Conservation (phyloP, 768 basidiomycete species). For the Cytidiella melzeri region DNA sequence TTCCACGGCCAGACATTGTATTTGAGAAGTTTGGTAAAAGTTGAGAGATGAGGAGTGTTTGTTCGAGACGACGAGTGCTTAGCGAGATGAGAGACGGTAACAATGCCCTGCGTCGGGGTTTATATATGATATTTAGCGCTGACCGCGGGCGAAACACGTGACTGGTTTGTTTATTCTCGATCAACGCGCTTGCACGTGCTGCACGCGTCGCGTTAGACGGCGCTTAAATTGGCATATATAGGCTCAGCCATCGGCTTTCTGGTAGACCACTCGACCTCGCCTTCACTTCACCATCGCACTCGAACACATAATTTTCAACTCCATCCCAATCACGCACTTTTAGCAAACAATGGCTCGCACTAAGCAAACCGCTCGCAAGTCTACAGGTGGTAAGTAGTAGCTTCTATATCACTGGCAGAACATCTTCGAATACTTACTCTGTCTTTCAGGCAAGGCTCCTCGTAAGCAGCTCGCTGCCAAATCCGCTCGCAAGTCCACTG, state of each 20-base stretch:
- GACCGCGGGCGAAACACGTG: constrained; percentile 12
- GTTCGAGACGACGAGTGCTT: constrained; percentile 11
- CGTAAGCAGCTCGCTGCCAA: constrained; percentile 70
- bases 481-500: constrained; percentile 57
- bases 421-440: neutral
- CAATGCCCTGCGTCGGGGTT: constrained; percentile 1
- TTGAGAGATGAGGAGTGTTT: constrained; percentile 1
- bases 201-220: constrained; percentile 12
- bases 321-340: neutral
- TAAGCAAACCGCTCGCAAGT: constrained; percentile 74
- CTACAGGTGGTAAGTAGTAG: constrained; percentile 53
- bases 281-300: constrained; percentile 3
- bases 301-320: constrained; percentile 1
- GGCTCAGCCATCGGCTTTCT: constrained; percentile 1
- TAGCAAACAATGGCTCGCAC: constrained; percentile 65
- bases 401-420: neutral
- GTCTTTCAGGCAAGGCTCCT: constrained; percentile 45
- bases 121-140: constrained; percentile 23
- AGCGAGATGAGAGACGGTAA: constrained; percentile 2
- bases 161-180: constrained; percentile 20
- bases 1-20: constrained; percentile 79
- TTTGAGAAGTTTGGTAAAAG: constrained; percentile 18
- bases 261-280: constrained; percentile 3
- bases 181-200: constrained; percentile 23
- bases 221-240: constrained; percentile 19